Evolutionary conservation across 768 basidiomycete species (phyloP).

Genomic region (Psilocybe cyanescens): DNA sequence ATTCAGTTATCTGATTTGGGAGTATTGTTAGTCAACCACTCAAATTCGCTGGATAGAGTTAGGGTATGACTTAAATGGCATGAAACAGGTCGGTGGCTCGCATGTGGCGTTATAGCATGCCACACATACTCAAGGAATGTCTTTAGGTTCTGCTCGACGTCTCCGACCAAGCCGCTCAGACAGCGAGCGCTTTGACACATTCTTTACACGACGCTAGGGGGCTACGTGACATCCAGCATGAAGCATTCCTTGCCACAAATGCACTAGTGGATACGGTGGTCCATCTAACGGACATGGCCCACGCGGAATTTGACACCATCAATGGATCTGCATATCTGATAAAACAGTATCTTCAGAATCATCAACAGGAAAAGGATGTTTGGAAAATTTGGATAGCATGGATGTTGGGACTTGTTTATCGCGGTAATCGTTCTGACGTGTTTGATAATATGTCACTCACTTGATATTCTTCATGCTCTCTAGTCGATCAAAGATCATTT

Average conservation of each 20-base stretch:
- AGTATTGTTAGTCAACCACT: conserved; percentile 23
- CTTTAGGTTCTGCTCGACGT: conserved; percentile 6
- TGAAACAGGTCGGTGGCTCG: conserved; percentile 15
- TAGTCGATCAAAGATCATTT: conserved; percentile 34
- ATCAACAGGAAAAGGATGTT: conserved; percentile 1
- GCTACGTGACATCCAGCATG: conserved; percentile 38
- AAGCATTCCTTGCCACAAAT: conserved; percentile 36
- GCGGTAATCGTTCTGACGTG: conserved; percentile 1
- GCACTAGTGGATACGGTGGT: conserved; percentile 39
- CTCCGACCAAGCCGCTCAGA: conserved; percentile 16
- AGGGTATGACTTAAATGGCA: conserved; percentile 7
- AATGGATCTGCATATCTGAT: conserved; percentile 45
- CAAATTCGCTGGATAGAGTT: conserved; percentile 17
- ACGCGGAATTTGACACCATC: conserved; percentile 48
- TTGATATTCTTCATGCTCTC: neutral
- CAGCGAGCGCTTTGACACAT: conserved; percentile 3
- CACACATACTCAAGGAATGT: neutral
- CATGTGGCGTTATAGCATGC: neutral
- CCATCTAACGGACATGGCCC: conserved; percentile 41
- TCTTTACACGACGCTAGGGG: conserved; percentile 25
- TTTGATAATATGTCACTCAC: neutral
- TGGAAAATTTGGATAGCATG: conserved; percentile 15
- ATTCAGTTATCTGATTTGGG: neutral
- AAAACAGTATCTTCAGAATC: conserved; percentile 30
- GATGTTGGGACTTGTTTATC: conserved; percentile 10